These are phyloP conservation scores for Wolfiporia cocos DNA, from an alignment of 1,284 basidiomycete genomes.

Conservation along the genomic window DNA sequence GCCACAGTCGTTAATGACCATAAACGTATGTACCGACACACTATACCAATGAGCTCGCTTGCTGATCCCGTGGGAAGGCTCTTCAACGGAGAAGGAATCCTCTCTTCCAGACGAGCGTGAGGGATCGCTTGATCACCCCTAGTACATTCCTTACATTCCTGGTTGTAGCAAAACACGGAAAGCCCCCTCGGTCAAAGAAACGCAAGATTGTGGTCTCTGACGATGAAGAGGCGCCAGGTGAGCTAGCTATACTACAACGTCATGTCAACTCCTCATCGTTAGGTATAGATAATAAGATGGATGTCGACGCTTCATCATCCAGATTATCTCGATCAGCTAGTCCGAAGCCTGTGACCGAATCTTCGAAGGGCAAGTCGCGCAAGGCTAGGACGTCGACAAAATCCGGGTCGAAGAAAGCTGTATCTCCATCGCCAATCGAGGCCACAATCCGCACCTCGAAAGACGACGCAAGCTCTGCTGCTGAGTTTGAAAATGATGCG, in stretches of 20 bases:
- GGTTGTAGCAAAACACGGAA: too few species aligned
- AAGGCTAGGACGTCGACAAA: not conserved
- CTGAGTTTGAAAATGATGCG: conserved; percentile 17
- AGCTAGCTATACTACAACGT: not conserved
- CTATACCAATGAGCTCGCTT: too few species aligned
- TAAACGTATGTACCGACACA: not conserved
- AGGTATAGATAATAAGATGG: not conserved
- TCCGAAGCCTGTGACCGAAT: too few species aligned
- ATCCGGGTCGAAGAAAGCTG: not conserved
- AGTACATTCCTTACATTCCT: too few species aligned
- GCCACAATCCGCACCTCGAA: conserved; percentile 7
- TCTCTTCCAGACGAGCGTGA: conserved; percentile 18
- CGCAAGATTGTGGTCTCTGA: conserved; percentile 48
- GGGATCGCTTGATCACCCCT: too few species aligned
- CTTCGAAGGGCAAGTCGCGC: not conserved
- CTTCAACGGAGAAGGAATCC: conserved; percentile 35
- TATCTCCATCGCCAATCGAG: not conserved
- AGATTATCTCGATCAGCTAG: too few species aligned
- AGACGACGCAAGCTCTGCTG: conserved; percentile 14
- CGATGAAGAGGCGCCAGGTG: conserved; percentile 29
- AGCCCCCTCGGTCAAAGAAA: too few species aligned
- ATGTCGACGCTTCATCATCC: too few species aligned
- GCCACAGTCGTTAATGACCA: not conserved
- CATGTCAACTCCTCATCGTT: not conserved
- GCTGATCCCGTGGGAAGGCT: too few species aligned